Percentiles rank a stretch among this genome's conserved stretches.
Evolutionary conservation across 352 stramenopile species (phyloP).

Genomic region (Pythium aphanidermatum): DNA sequence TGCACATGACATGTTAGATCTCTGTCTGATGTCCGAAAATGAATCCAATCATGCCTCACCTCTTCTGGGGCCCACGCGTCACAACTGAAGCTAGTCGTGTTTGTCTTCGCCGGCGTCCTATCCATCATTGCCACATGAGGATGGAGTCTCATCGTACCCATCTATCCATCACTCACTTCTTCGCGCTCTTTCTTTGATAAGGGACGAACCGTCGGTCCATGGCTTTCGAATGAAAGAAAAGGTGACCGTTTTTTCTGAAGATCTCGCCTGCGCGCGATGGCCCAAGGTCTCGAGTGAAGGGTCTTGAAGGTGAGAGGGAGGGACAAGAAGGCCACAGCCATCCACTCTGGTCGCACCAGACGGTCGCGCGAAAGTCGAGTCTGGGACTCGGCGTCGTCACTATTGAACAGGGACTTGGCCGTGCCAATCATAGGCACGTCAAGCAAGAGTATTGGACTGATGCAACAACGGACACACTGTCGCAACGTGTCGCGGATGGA

Average conservation of each 20-base stretch:
- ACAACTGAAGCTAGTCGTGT: neutral
- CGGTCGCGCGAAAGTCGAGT: slow-evolving; percentile 12
- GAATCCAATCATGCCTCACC: too few species aligned
- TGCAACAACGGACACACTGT: slow-evolving; percentile 6
- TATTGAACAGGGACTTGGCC: slow-evolving; percentile 7
- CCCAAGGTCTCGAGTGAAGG: neutral
- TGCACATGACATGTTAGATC: slow-evolving; percentile 20
- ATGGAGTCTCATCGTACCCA: slow-evolving; percentile 1
- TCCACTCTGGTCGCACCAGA: neutral
- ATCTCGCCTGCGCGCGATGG: too few species aligned
- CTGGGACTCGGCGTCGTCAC: slow-evolving; percentile 2
- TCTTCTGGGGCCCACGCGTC: slow-evolving; percentile 37
- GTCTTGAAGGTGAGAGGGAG: slow-evolving; percentile 1
- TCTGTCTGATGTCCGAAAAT: too few species aligned
- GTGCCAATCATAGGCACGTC: neutral
- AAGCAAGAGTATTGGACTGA: slow-evolving; percentile 12
- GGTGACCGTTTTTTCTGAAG: too few species aligned
- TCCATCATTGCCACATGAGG: slow-evolving; percentile 9
- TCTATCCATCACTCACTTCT: slow-evolving; percentile 24
- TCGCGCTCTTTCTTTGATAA: slow-evolving; percentile 22
- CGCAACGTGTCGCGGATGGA: slow-evolving; percentile 12
- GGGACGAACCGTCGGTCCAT: slow-evolving; percentile 23
- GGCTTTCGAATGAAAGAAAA: slow-evolving; percentile 4
- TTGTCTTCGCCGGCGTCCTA: slow-evolving; percentile 1
- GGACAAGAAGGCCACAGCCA: neutral